Evolutionary conservation across 2,329 filamentous ascomycete genomes (phyloP), one percentile per base, ranked within the genome.

Genomic region (Pseudonectria foliicola): DNA sequence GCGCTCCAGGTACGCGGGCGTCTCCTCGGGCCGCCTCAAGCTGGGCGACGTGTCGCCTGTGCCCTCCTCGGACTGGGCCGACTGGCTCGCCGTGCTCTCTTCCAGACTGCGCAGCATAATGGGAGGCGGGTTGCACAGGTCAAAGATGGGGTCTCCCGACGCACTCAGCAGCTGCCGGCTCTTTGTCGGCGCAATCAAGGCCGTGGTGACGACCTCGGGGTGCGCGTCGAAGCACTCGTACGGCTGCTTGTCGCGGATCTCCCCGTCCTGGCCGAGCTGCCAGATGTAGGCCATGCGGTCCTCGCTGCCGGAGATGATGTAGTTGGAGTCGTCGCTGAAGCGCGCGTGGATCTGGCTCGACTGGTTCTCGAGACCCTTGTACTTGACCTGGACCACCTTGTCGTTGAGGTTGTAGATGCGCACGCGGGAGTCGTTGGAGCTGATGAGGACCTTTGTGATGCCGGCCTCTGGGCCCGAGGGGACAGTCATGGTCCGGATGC

Each of bases 41-140:
- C 40, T 39, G 3, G 38, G 59, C 38, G 40, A 55, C 44, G 39
- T 48, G 11, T 49, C 48, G 52, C 63, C 48, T n/a, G 50, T 52
- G 31, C 59, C 54, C 6, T 44, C 50, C 10, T 64, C 61, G 5
- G 59, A 59, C 10, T 64, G 50, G 3, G 57, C 59, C 3, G 58
- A 59, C 37, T 67, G 63, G 36, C 63, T 73, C 7, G 55, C 54
- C 2, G 61, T 62, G 21, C 60, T 62, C 50, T 92, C 85, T 13
- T 82, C 77, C 16, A 80, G 73, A 45, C 82, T 88, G 42, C 89
- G 70, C 13, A 96, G 68, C 6, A 79, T 89, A 12, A 96, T 79
- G 0, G 90, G 88, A 0, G 90, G 92, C 5, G 92, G 92, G 49
- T 96, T 96, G 68, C 92, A 96, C 1, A 96, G 71, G 50, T 95